phyloP scores from a whole-genome alignment of 208 protist genomes.

The Leishmania aethiopica region DNA sequence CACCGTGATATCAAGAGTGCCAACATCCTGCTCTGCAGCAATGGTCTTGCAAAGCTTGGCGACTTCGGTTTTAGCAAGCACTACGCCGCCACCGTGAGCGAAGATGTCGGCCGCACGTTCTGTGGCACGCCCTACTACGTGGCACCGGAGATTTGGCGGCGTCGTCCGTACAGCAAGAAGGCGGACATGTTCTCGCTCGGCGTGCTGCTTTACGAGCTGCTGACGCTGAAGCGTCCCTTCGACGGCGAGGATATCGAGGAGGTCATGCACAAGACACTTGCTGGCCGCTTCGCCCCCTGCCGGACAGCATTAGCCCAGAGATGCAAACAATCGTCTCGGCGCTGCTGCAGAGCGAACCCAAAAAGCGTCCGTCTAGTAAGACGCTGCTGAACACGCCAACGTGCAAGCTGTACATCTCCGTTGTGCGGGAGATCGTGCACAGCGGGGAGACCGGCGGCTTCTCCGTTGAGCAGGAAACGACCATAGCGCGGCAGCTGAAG shows the following conservation, averaged over 20 bases:
- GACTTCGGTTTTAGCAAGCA: slow-evolving; percentile 78
- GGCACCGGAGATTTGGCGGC: slow-evolving; percentile 90
- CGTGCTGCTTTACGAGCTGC: slow-evolving; percentile 82
- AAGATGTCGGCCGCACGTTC: slow-evolving; percentile 54
- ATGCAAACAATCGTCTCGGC: slow-evolving; percentile 50
- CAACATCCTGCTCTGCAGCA: slow-evolving; percentile 79
- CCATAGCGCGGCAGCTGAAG: slow-evolving; percentile 54
- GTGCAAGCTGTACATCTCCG: slow-evolving; percentile 76
- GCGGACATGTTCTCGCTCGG: slow-evolving; percentile 93
- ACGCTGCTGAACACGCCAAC: slow-evolving; percentile 64
- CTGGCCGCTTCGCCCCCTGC: slow-evolving; percentile 43
- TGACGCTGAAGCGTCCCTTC: slow-evolving; percentile 79
- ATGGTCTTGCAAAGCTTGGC: slow-evolving; percentile 77
- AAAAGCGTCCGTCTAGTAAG: slow-evolving; percentile 53
- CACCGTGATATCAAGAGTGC: slow-evolving; percentile 86
- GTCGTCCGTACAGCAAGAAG: slow-evolving; percentile 91
- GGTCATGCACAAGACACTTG: slow-evolving; percentile 60
- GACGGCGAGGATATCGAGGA: slow-evolving; percentile 64
- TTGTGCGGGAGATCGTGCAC: slow-evolving; percentile 68
- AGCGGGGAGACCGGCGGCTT: slow-evolving; percentile 46
- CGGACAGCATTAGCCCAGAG: slow-evolving; percentile 40
- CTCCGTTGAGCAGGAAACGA: slow-evolving; percentile 35
- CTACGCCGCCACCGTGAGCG: slow-evolving; percentile 38
- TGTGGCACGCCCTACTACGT: slow-evolving; percentile 91
- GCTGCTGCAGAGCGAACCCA: slow-evolving; percentile 49